Evolutionary conservation across 1,139 yeast species (phyloP), one percentile per base, ranked within the genome.

Genomic region (Wickerhamiella pararugosa): DNA sequence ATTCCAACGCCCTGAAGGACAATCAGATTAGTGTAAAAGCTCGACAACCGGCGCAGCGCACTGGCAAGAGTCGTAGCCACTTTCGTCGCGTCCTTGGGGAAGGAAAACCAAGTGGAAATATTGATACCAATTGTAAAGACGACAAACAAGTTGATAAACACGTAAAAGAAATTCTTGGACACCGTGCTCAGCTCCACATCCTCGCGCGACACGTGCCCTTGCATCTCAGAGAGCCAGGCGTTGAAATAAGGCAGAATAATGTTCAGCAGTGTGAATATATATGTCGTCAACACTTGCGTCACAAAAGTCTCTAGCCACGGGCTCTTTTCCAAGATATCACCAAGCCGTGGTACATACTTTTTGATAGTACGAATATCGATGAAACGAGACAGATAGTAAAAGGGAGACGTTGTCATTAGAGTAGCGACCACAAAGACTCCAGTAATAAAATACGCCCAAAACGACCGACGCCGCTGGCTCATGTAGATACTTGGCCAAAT

Each of bases 1-100:
- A 84, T 79, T 1, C 90, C 93, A 34, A 83, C 60, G 0, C 94
- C 94, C 58, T 83, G 95, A 34, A 83, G 67, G 27, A 83, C 69
- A 43, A 83, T 82, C 58, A 83, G 68, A 58, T 83, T 92, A 40
- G 80, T 86, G 59, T 84, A 83, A 58, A 83, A 84, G 44, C 79
- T 64, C 6, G 93, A 79, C 43, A 81, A 67, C 39, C 75, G 72
- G 51, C 76, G 70, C 50, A 83, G 63, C 1, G 90, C 78, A 31
- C 73, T 70, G 0, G 94, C 94, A 45, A 83, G 64, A 48, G 78
- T 75, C 53, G 76, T 76, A 0, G 94, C 94, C 47, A 83, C 75
- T 57, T 77, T 75, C 4, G 93, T 75, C 5, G 86, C 80, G 56
- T 81, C 92, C 45, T 79, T 75, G 35, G 40, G 40, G n/a, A 37